A percentile compares a stretch with the other conserved stretches of the same genome.
Evolutionary conservation across 2,329 filamentous ascomycete genomes (phyloP).

Genomic region (Fusarium sp.): DNA sequence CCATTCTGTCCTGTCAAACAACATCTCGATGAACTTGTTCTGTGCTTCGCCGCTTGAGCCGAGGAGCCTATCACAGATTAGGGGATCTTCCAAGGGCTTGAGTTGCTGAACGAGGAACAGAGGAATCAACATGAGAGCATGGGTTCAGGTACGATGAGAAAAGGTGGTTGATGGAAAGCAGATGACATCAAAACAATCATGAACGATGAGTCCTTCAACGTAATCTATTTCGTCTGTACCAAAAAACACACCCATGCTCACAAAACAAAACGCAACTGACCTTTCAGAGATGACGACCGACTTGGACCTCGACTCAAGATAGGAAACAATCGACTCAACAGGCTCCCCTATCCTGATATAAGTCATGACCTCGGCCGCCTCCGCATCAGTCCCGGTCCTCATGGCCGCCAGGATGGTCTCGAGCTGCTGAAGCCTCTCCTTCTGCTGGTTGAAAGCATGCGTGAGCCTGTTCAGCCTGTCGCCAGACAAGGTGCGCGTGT

Average conservation of each 20-base stretch:
- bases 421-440: constrained; percentile 13
- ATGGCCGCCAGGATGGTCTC: constrained; percentile 25
- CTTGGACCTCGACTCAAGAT: constrained; percentile 12
- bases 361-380: constrained; percentile 27
- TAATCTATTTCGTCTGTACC: not conserved
- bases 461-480: constrained; percentile 22
- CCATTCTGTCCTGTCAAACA: constrained; percentile 18
- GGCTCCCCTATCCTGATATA: constrained; percentile 26
- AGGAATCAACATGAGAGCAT: not conserved
- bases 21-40: constrained; percentile 19
- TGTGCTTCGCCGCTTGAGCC: not conserved
- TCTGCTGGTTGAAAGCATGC: constrained; percentile 23
- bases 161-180: not conserved
- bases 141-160: not conserved
- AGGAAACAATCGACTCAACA: constrained; percentile 21
- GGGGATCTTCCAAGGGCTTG: not conserved
- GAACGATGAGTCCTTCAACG: not conserved
- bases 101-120: no score
- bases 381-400: constrained; percentile 6
- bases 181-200: not conserved
- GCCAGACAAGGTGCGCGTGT: constrained; percentile 15
- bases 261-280: not conserved
- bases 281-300: constrained; percentile 4
- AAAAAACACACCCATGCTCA: not conserved
- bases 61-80: not conserved